Percentiles rank a stretch among this genome's conserved stretches.
Conservation (phyloP, 2,329 filamentous ascomycete species). For the Catunica adiposa region DNA sequence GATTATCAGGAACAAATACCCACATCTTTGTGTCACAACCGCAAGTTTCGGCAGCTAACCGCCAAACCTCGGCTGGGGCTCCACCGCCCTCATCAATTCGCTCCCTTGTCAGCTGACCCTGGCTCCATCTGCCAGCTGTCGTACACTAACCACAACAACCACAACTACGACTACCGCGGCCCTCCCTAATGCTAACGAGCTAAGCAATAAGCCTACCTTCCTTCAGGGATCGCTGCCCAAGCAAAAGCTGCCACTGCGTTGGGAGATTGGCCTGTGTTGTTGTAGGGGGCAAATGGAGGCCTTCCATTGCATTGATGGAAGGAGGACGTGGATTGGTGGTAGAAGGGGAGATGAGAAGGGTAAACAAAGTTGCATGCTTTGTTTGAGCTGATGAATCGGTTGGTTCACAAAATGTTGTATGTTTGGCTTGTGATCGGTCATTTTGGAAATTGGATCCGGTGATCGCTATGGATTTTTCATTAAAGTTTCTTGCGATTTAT, state of each 20-base stretch:
- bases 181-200: neutral
- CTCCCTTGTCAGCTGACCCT: too few species aligned
- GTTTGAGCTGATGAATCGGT: neutral
- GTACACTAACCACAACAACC: too few species aligned
- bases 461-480: neutral
- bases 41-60: too few species aligned
- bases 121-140: too few species aligned
- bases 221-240: neutral
- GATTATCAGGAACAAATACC: too few species aligned
- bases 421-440: neutral
- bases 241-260: neutral
- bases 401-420: neutral
- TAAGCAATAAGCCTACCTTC: neutral
- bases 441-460: neutral
- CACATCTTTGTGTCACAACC: too few species aligned
- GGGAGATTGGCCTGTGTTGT: neutral
- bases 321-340: neutral
- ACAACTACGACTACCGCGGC: too few species aligned
- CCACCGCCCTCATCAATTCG: too few species aligned
- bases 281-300: conserved; percentile 1
- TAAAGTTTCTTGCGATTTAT: neutral
- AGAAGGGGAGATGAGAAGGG: neutral
- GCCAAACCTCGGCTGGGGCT: too few species aligned
- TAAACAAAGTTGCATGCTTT: conserved; percentile 2
- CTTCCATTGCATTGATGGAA: neutral